Base-by-base conservation (phyloP, 2,329 filamentous ascomycete genomes). In the Herpotrichia juniperi region DNA sequence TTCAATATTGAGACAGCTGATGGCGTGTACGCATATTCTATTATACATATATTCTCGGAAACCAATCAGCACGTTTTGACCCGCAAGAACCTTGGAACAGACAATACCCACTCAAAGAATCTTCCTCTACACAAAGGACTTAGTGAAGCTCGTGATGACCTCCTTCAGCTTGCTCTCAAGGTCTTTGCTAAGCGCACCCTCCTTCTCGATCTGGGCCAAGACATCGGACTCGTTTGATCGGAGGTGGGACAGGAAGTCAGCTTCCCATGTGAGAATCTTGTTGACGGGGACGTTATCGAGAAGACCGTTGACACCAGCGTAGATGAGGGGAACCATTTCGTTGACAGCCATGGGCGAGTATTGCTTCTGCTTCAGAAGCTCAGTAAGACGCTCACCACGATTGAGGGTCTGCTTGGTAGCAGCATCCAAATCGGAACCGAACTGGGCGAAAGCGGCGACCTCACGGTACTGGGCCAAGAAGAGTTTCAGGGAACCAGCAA, bases 401-500 rank as follows among this genome's bases (percentile, higher is more conserved):
- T 77, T 88, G 67, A 99, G 88, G 60, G 93, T 97, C 85, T 97
- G 94, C 89, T 97, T 97, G 80, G 94, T 99, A 68, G 94, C 87
- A 71, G 94, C 94, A 83, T 99, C 94, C 69, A 99, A 85, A 86
- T 99, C 94, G 76, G 94, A 99, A 89, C 94, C 94, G 87, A 99
- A 99, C 83, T 99, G 94, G 72, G 94, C 93, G 82, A 99, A 99
- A 71, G 94, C 94, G 74, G 94, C 94, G 62, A 99, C 94, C 82
- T 99, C 94, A 94, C 94, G 94, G 88, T 99, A 99, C 85, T 99
- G 94, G 73, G 94, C 94, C 90, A 99, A 91, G 92, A 97, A 99
- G 72, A 99, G 92, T 88, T 99, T 99, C 76, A 99, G 86, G 69
- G 93, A 97, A 87, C 94, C 94, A 75, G 94, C 94, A 72, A 99